Base-by-base conservation (phyloP, 176 grass and related monocot species). In the Guadua angustifolia region DNA sequence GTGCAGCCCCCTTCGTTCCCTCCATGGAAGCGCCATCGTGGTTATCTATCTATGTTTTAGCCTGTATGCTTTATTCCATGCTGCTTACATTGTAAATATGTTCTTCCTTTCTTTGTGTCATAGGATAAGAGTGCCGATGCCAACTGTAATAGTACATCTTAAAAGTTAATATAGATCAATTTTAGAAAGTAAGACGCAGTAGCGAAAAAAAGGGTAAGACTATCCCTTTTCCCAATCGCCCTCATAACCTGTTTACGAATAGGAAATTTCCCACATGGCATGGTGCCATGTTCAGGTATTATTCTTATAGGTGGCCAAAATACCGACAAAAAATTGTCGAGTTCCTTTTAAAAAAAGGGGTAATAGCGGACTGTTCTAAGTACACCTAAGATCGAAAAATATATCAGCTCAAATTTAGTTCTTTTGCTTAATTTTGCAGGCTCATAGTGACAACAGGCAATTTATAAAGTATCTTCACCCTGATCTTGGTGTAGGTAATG, bases 391-490 rank as follows among this genome's bases (percentile, higher is more conserved):
- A 5, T 18, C 0, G 9, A 36, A 55, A 40, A 7, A 26, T 44
- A 36, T 72, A 39, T 71, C 9, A 44, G 10, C 15, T 6, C 16
- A 32, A 74, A 49, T 70, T 81, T 13, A 81, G 4, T 69, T 87
- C 4, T 58, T 80, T 67, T 73, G 22, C 52, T 75, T 47, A 17
- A 66, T 76, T 79, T 69, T 73, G 83, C 88, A 98, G 96, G 92
- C 87, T 73, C 93, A 93, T 85, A 89, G 95, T 87, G 91, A 99
- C 79, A 91, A 93, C 55, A 92, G 96, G 66, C 93, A 92, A 60
- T 99, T 95, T 76, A 99, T 99, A 91, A 99, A 92, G 49, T 99
- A 93, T 87, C 88, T 99, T 61, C 96, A 99, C 83, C 91, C 93
- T 61, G 93, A 92, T 89, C 89, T 99, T 81, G 96, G 96, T 83